Percentiles rank a stretch among this genome's conserved stretches.
Conservation (phyloP, 345 rosid genomes). For the Eucalyptus sp. region DNA sequence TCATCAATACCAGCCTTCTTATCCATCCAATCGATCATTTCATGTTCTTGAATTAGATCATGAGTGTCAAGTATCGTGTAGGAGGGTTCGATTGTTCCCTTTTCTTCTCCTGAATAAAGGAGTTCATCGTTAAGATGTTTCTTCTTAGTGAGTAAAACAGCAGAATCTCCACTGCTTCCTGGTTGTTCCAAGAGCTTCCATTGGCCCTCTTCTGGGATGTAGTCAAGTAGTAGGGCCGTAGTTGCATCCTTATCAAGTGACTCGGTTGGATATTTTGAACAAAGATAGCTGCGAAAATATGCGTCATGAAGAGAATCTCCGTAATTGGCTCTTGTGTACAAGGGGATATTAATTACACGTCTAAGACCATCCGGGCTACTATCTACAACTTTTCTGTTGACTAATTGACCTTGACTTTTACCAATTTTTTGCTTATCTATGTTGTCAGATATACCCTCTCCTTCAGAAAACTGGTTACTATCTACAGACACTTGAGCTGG, state of each 20-base stretch:
- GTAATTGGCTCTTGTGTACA: conserved; percentile 12
- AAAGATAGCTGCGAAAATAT: conserved; percentile 18
- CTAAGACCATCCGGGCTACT: conserved; percentile 1
- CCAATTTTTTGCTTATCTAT: neutral
- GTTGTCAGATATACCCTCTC: neutral
- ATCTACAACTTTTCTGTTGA: conserved; percentile 18
- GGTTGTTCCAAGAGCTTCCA: conserved; percentile 82
- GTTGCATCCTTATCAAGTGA: conserved; percentile 63
- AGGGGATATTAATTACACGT: conserved; percentile 20
- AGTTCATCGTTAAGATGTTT: conserved; percentile 10
- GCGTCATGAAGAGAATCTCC: conserved; percentile 23
- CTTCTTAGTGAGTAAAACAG: conserved; percentile 12
- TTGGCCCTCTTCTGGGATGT: conserved; percentile 82
- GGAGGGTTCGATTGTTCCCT: conserved; percentile 52
- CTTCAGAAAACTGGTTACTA: neutral
- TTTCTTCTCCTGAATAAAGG: conserved; percentile 5
- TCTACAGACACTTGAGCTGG: neutral
- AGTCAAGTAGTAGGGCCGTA: conserved; percentile 71
- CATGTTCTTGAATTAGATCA: conserved; percentile 22
- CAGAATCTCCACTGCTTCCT: conserved; percentile 18
- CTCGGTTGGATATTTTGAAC: conserved; percentile 31
- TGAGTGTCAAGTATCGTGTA: conserved; percentile 51
- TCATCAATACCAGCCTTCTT: conserved; percentile 10
- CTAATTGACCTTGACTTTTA: conserved; percentile 12
- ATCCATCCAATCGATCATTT: conserved; percentile 2